These are phyloP conservation scores for Syzygium jambos DNA, from an alignment of 345 rosid species.

Conservation along the genomic window DNA sequence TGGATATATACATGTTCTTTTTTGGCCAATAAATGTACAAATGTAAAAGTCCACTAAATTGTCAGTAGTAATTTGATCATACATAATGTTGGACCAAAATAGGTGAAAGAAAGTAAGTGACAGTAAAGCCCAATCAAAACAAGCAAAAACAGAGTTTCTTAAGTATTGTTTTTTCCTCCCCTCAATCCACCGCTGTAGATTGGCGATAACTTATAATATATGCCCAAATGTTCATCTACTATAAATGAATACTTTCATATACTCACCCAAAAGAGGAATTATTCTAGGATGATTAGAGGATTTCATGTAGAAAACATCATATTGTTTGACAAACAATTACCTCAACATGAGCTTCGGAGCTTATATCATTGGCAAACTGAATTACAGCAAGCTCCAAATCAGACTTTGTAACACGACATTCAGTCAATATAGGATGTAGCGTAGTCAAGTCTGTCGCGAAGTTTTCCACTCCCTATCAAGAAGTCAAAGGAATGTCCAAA, in stretches of 20 bases:
- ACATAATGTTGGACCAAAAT: not conserved
- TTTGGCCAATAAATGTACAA: not conserved
- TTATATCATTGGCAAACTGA: slow-evolving; percentile 92
- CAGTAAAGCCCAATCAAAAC: not conserved
- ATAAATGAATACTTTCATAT: not conserved
- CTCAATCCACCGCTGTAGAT: not conserved
- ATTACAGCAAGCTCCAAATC: slow-evolving; percentile 70
- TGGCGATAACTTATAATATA: not conserved
- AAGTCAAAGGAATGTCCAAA: not conserved
- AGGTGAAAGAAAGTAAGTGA: not conserved
- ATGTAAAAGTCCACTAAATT: not conserved
- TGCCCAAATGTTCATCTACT: not conserved
- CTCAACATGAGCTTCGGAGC: slow-evolving; percentile 97
- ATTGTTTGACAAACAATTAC: slow-evolving; percentile 15
- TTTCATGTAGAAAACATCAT: not conserved
- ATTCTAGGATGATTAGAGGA: not conserved
- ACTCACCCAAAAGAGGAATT: not conserved
- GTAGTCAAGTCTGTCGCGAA: slow-evolving; percentile 59
- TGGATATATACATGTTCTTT: not conserved
- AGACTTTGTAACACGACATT: slow-evolving; percentile 86
- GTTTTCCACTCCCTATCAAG: slow-evolving; percentile 58
- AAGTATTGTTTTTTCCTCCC: not conserved
- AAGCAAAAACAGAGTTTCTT: not conserved
- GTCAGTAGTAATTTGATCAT: not conserved
- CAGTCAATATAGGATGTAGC: slow-evolving; percentile 86